phyloP scores from a whole-genome alignment of 2,329 filamentous ascomycete species.

The Phaeosphaeria sp. region DNA sequence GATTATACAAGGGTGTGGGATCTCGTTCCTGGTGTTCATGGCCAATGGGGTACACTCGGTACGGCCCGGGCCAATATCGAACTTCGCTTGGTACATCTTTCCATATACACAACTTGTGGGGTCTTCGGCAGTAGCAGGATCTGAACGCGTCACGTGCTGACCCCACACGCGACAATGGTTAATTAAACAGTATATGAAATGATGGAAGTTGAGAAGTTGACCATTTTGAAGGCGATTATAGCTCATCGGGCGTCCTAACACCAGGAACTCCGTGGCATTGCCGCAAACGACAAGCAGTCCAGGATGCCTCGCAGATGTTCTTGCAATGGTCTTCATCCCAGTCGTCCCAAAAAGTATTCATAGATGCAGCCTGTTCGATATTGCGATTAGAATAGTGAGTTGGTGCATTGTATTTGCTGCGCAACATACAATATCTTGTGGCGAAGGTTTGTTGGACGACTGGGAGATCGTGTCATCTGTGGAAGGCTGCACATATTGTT shows the following conservation, averaged over 20 bases:
- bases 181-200: not conserved
- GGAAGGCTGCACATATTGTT: not conserved
- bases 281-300: conserved; percentile 19
- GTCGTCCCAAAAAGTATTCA: conserved; percentile 23
- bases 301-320: conserved; percentile 21
- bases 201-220: no score
- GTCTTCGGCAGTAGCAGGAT: conserved; percentile 12
- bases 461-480: not conserved
- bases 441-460: conserved; percentile 7
- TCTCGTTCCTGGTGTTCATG: not conserved
- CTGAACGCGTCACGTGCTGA: not conserved
- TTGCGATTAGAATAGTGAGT: not conserved
- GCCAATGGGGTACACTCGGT: not conserved
- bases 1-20: not conserved
- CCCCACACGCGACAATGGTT: conserved; percentile 7
- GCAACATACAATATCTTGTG: conserved; percentile 3
- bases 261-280: conserved; percentile 15
- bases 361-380: conserved; percentile 12
- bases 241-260: conserved; percentile 16
- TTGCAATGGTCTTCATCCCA: conserved; percentile 24
- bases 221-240: no score
- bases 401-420: conserved; percentile 1
- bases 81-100: not conserved
- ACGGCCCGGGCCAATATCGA: not conserved
- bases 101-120: conserved; percentile 17